phyloP scores from a whole-genome alignment of 2,329 filamentous ascomycete species.

The Alternaria viburni region DNA sequence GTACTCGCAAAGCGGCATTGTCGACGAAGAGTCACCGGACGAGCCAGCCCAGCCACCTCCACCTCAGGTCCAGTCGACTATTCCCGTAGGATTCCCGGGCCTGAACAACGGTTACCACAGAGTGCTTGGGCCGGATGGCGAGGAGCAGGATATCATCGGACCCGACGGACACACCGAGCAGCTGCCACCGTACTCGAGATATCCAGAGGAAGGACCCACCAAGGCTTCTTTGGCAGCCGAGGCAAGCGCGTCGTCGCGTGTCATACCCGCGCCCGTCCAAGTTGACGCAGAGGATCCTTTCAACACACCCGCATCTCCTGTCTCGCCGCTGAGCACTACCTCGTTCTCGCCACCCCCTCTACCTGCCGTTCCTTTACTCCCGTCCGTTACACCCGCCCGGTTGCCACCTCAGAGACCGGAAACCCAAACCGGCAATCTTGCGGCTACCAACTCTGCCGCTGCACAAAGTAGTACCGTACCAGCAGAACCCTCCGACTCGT shows the following conservation, averaged over 20 bases:
- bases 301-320: slow-evolving; percentile 31
- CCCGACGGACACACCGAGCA: slow-evolving; percentile 90
- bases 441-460: slow-evolving; percentile 21
- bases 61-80: slow-evolving; percentile 52
- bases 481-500: slow-evolving; percentile 36
- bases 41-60: slow-evolving; percentile 38
- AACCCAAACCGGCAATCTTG: slow-evolving; percentile 37
- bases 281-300: slow-evolving; percentile 35
- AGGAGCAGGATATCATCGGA: slow-evolving; percentile 87
- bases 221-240: slow-evolving; percentile 57
- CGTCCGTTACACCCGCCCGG: slow-evolving; percentile 34
- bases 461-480: slow-evolving; percentile 19
- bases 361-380: slow-evolving; percentile 28
- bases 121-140: slow-evolving; percentile 77
- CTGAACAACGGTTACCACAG: slow-evolving; percentile 71
- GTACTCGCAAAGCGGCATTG: slow-evolving; percentile 81
- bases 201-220: slow-evolving; percentile 75
- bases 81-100: slow-evolving; percentile 78
- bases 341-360: slow-evolving; percentile 28
- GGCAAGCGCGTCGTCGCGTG: slow-evolving; percentile 41
- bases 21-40: slow-evolving; percentile 41
- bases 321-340: slow-evolving; percentile 25
- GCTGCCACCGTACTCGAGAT: slow-evolving; percentile 87
- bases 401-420: slow-evolving; percentile 41
- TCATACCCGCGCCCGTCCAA: slow-evolving; percentile 28